Conservation (phyloP, 805 yeast genomes). For the Cyberlindnera maclurae region DNA sequence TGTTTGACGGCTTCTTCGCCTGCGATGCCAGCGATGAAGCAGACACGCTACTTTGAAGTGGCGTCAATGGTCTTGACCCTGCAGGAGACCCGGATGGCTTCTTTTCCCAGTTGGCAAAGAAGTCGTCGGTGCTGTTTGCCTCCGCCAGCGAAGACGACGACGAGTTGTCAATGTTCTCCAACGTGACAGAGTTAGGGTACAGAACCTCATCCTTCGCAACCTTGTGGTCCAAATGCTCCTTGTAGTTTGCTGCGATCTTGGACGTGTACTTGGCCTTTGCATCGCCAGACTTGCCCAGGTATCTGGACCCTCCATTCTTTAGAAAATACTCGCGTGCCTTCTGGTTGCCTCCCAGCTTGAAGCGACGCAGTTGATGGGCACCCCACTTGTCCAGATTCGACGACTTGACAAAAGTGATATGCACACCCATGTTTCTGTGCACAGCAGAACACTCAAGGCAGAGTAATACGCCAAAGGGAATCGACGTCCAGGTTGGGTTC, state of each 20-base stretch:
- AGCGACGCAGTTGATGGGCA: constrained; percentile 78
- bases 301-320: constrained; percentile 80
- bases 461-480: constrained; percentile 87
- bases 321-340: constrained; percentile 75
- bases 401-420: constrained; percentile 90
- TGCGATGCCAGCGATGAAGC: constrained; percentile 5
- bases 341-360: constrained; percentile 91
- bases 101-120: constrained; percentile 83
- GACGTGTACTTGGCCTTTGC: constrained; percentile 77
- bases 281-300: constrained; percentile 48
- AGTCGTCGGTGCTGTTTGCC: constrained; percentile 62
- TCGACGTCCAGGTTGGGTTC: constrained; percentile 98
- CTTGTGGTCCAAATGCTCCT: constrained; percentile 67
- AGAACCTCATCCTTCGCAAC: constrained; percentile 58
- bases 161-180: constrained; percentile 40
- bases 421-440: constrained; percentile 94
- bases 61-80: constrained; percentile 26
- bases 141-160: constrained; percentile 28
- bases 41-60: constrained; percentile 11
- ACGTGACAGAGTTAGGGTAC: constrained; percentile 68
- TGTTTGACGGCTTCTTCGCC: constrained; percentile 23
- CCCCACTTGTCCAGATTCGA: constrained; percentile 93
- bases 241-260: constrained; percentile 71
- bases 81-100: constrained; percentile 36
- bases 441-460: constrained; percentile 94